phyloP scores from a whole-genome alignment of 2,329 filamentous ascomycete species.

The Claviceps spartinae region DNA sequence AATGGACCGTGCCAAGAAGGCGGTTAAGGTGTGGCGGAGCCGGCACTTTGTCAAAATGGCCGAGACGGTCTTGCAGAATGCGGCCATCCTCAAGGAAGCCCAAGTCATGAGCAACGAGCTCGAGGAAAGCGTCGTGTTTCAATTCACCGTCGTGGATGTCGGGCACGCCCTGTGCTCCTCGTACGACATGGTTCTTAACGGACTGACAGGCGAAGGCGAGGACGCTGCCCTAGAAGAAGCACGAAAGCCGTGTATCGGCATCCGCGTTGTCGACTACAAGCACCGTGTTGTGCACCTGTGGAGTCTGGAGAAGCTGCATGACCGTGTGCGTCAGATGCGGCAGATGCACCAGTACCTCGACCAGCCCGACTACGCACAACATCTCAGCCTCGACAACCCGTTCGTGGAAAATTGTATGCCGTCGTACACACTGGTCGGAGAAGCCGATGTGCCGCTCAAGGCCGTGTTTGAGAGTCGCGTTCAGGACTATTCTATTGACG shows the following conservation, averaged over 20 bases:
- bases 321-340: conserved; percentile 80
- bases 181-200: conserved; percentile 92
- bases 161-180: conserved; percentile 85
- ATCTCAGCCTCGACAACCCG: conserved; percentile 83
- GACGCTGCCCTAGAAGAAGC: conserved; percentile 70
- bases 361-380: conserved; percentile 85
- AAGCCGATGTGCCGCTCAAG: conserved; percentile 80
- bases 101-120: conserved; percentile 97
- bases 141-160: conserved; percentile 81
- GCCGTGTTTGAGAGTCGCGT: conserved; percentile 91
- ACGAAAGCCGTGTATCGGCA: conserved; percentile 77
- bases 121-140: conserved; percentile 83
- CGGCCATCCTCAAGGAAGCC: conserved; percentile 80
- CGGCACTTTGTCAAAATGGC: conserved; percentile 89
- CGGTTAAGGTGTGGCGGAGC: conserved; percentile 63
- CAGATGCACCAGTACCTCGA: conserved; percentile 96
- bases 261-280: conserved; percentile 84
- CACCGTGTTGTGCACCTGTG: conserved; percentile 78
- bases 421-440: conserved; percentile 81
- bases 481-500: conserved; percentile 84
- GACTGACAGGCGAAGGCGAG: conserved; percentile 70
- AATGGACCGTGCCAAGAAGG: conserved; percentile 51
- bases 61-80: conserved; percentile 78
- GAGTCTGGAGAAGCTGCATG: conserved; percentile 85
- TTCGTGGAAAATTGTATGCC: conserved; percentile 87